Evolutionary conservation across 331 rosid genomes (phyloP).

Genomic region (Phaseolus coccineus): DNA sequence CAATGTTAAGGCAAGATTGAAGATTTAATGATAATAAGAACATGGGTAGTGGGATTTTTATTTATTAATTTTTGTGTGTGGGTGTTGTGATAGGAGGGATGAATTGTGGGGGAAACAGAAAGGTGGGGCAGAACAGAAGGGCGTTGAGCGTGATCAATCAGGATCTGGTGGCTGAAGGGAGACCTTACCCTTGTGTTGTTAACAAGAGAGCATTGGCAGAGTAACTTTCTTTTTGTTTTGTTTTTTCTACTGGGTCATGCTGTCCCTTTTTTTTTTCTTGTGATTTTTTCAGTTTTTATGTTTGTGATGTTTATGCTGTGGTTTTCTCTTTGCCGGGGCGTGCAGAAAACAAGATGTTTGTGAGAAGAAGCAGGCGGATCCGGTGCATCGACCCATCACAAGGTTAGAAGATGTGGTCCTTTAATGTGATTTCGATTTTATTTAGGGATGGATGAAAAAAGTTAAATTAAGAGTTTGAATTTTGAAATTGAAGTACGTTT

Average conservation of each 20-base stretch:
- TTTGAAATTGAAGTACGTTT: conserved; percentile 29
- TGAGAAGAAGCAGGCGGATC: conserved; percentile 93
- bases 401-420: conserved; percentile 56
- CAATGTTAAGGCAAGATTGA: conserved; percentile 24
- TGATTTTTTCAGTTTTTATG: not conserved
- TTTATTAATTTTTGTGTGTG: not conserved
- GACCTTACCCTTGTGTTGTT: conserved; percentile 81
- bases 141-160: conserved; percentile 69
- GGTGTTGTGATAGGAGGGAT: conserved; percentile 52
- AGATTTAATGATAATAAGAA: conserved; percentile 30
- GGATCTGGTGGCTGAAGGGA: conserved; percentile 61
- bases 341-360: conserved; percentile 64
- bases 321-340: not conserved
- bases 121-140: conserved; percentile 71
- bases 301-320: conserved; percentile 25
- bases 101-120: conserved; percentile 53
- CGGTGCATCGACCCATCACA: conserved; percentile 90
- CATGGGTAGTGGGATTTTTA: not conserved
- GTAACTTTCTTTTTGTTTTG: conserved; percentile 49
- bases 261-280: not conserved
- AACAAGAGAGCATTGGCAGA: conserved; percentile 77
- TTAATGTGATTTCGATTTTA: not conserved
- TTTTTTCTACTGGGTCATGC: not conserved
- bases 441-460: conserved; percentile 11
- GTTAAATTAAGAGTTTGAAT: conserved; percentile 8